Evolutionary conservation across 768 basidiomycete genomes (phyloP), one percentile per base, ranked within the genome.

Genomic region (Cytidiella melzeri): DNA sequence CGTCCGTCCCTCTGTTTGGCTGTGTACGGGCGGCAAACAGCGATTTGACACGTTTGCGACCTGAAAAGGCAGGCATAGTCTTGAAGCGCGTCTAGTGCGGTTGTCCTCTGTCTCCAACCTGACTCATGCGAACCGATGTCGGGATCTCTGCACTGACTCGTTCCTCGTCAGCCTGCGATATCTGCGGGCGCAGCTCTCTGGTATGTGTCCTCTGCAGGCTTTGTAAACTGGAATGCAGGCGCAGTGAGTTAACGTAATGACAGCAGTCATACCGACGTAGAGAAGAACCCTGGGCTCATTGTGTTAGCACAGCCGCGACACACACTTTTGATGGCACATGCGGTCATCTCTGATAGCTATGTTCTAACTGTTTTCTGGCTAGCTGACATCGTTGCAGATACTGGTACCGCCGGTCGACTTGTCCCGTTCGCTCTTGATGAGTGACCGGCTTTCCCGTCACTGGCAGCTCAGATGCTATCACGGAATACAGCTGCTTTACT

Each of bases 1-100:
- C n/a, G n/a, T n/a, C n/a, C n/a, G n/a, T 10, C 30, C 39, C 47
- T 48, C 39, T 48, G 47, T 48, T 26, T 38, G 27, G 37, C 47
- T 48, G 40, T 48, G 47, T 42, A 18, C 9, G 27, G 25, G 15
- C 12, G 23, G 5, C 20, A 18, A 25, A 24, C 10, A 15, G 39
- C 19, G 21, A 28, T 13, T 28, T 15, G 19, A 12, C 47, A 48
- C 47, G 47, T 48, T 34, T 5, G 28, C 9, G 15, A 21, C 39
- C 47, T 21, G 39, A 34, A 26, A 18, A 34, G 47, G 47, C 25
- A 48, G 25, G 47, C 41, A 20, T 48, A 48, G 47, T 48, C 41
- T 39, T 41, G 39, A 37, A 21, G 38, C 34, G 47, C 47, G 47
- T 30, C 47, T 48, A 30, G 5, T 25, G 21, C 36, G 30, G 9